Base-by-base conservation (phyloP, 805 yeast genomes). In the Zygosaccharomyces gambellarensis region DNA sequence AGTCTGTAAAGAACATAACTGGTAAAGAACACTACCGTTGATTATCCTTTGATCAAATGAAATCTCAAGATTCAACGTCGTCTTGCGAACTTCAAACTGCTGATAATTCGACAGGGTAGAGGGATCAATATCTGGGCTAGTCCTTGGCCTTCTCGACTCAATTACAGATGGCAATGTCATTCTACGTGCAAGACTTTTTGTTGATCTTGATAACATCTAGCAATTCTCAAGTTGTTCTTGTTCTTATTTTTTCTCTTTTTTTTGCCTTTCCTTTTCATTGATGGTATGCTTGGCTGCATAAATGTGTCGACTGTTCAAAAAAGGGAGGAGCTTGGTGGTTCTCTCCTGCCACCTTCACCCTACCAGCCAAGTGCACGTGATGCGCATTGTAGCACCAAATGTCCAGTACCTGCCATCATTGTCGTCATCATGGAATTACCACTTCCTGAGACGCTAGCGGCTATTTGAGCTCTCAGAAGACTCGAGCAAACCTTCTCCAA, bases 61-160 rank as follows among this genome's bases (percentile, higher is more conserved):
- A 5, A 90, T 75, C 10, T 72, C 70, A 43, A 84, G 68, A 46
- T 75, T 70, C 45, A 89, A 69, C 2, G 59, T 62, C 1, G 95
- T 82, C 50, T 77, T 68, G 3, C 65, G 57, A 22, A 87, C 75
- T 2, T 65, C 57, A 60, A 87, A 83, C 27, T 68, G 55, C 14
- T 58, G 55, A 65, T 87, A 90, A 64, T 84, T 86, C 38, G 96
- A 88, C 42, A 82, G 72, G 2, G 97, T 87, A 1, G 95, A 85
- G 22, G 85, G 85, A 65, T 90, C 96, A 9, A 62, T 49, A 57
- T 82, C 87, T 3, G 88, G 74, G 3, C 65, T 54, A 6, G 75
- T 58, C 73, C 65, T 42, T 57, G 58, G 6, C 47, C 44, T 39
- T 61, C 59, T 29, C 22, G 39, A 34, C 19, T 34, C 38, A 4